Base-by-base conservation (phyloP, 2,329 filamentous ascomycete genomes). In the Helicocarpus griseus region DNA sequence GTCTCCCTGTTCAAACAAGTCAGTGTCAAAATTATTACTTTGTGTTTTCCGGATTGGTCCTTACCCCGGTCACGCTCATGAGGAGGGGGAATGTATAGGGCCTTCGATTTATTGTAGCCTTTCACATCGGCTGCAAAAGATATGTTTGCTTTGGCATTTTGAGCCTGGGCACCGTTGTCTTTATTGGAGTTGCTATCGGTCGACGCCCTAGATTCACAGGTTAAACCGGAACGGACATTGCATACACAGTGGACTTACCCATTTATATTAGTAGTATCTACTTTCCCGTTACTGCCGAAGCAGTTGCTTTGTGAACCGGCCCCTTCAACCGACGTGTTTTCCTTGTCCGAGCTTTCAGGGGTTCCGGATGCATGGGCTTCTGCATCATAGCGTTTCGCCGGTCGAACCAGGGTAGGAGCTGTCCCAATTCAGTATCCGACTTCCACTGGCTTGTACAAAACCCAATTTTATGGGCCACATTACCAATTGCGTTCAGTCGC, bases 401-500 rank as follows among this genome's bases (percentile, higher is more conserved):
- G 49, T 13, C 48, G 43, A 8, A 19, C 46, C 14, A 26, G 26
- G 41, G 50, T 48, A 17, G 17, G 22, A 28, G 29, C 38, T 38
- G 26, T 44, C 21, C 29, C 9, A 45, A 13, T 35, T 40, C 40
- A 31, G 29, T 45, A 45, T 35, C 14, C 26, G 13, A 13, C 13
- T n/a, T 28, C 9, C 35, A 5, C 22, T 28, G 7, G 26, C 26
- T 22, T 14, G 21, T 43, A 11, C 8, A 35, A 36, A 35, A 7
- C 14, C 22, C 38, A 33, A 26, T 13, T 9, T 13, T 14, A 50
- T 35, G 38, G 38, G 28, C 19, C 40, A 50, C 9, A 33, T 24
- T 56, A 66, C 63, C 71, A 4, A 70, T 58, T 35, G 66, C 59
- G 51, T 70, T 71, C 3, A 78, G 61, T 14, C 68, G 68, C 49